These are phyloP conservation scores for Drechslerella stenobrocha DNA, from an alignment of 2,329 filamentous ascomycete species.

Conservation along the genomic window DNA sequence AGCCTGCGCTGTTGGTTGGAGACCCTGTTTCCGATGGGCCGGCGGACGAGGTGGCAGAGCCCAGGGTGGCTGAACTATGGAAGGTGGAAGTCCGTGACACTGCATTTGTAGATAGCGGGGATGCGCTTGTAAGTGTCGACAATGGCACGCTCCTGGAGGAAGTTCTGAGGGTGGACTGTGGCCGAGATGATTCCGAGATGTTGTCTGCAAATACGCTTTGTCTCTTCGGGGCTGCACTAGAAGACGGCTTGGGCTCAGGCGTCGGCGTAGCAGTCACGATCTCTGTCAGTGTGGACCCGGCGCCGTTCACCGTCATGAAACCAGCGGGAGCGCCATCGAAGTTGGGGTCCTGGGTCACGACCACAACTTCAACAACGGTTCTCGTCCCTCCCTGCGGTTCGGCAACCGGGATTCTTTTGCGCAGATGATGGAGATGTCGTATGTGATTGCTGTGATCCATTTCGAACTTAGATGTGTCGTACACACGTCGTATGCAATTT, in stretches of 20 bases:
- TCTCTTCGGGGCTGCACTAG: conserved; percentile 13
- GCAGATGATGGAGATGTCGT: conserved; percentile 42
- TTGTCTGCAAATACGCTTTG: conserved; percentile 22
- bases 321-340: conserved; percentile 30
- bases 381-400: conserved; percentile 41
- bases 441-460: conserved; percentile 46
- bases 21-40: conserved; percentile 12
- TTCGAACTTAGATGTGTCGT: conserved; percentile 35
- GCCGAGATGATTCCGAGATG: conserved; percentile 10
- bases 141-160: conserved; percentile 20
- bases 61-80: conserved; percentile 12
- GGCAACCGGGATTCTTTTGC: conserved; percentile 24
- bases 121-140: conserved; percentile 1
- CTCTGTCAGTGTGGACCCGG: neutral
- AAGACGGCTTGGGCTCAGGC: conserved; percentile 2
- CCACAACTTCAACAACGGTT: conserved; percentile 46
- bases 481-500: conserved; percentile 16
- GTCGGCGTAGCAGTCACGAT: conserved; percentile 4
- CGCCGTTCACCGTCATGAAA: conserved; percentile 13
- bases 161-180: conserved; percentile 36
- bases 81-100: conserved; percentile 23
- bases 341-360: conserved; percentile 31
- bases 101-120: conserved; percentile 10
- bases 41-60: conserved; percentile 15
- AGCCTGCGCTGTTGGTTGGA: conserved; percentile 37